phyloP scores from a whole-genome alignment of 1,284 basidiomycete species.

The Ganoderma resinaceum region DNA sequence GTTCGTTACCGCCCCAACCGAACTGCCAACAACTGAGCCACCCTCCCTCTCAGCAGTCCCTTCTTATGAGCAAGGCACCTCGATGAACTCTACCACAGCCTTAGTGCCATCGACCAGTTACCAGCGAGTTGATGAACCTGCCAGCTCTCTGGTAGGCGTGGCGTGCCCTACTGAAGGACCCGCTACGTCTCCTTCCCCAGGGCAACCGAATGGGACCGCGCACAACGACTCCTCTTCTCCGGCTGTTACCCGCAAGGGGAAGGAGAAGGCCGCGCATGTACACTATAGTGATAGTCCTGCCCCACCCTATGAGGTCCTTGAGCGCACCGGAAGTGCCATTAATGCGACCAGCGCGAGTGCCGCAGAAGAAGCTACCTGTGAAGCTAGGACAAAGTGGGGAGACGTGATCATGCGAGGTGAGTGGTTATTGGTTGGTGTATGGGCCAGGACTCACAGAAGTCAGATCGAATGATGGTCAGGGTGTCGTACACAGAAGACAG shows the following conservation, averaged over 20 bases:
- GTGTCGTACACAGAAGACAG: slow-evolving; percentile 67
- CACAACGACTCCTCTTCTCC: not conserved
- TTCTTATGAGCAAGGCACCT: slow-evolving; percentile 11
- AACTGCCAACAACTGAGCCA: slow-evolving; percentile 16
- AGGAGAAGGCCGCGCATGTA: slow-evolving; percentile 37
- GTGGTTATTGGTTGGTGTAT: slow-evolving; percentile 11
- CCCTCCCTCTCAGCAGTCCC: slow-evolving; percentile 10
- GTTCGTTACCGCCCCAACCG: slow-evolving; percentile 45
- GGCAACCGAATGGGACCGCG: not conserved
- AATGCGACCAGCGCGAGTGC: slow-evolving; percentile 70
- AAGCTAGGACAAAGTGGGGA: slow-evolving; percentile 44
- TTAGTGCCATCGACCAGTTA: slow-evolving; percentile 11
- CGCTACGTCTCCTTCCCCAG: not conserved
- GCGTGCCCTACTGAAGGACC: not conserved
- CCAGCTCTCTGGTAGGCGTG: too few species aligned
- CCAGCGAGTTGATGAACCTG: not conserved
- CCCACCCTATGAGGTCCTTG: slow-evolving; percentile 65
- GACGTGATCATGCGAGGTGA: slow-evolving; percentile 71
- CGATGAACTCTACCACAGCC: slow-evolving; percentile 28
- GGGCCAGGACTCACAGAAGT: slow-evolving; percentile 29
- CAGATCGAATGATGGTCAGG: slow-evolving; percentile 87
- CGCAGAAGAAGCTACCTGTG: slow-evolving; percentile 41
- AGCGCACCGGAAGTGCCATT: slow-evolving; percentile 56
- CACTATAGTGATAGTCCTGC: slow-evolving; percentile 50
- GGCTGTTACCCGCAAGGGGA: slow-evolving; percentile 30